Evolutionary conservation across 2,329 filamentous ascomycete species (phyloP).

Genomic region (Trematosphaeria pertusa): DNA sequence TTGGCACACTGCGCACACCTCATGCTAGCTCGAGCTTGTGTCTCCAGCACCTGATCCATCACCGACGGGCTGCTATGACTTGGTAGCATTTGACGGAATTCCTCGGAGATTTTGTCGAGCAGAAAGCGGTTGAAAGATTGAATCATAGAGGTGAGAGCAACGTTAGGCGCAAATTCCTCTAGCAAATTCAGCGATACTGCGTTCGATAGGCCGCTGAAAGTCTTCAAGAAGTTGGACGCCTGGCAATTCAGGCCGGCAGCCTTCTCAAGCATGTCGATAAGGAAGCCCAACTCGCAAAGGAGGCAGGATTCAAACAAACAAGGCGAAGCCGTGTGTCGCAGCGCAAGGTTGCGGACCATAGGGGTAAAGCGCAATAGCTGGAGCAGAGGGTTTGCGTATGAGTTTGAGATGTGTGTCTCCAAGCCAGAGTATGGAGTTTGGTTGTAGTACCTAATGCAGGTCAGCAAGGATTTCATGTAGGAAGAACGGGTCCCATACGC

Average conservation of each 20-base stretch:
- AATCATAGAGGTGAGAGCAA: constrained; percentile 79
- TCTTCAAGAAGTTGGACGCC: constrained; percentile 91
- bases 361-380: constrained; percentile 93
- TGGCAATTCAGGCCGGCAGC: constrained; percentile 93
- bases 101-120: constrained; percentile 78
- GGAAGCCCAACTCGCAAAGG: constrained; percentile 90
- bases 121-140: constrained; percentile 88
- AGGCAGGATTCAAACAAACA: constrained; percentile 86
- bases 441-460: constrained; percentile 79
- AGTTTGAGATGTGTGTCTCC: constrained; percentile 96
- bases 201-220: constrained; percentile 83
- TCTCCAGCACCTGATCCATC: constrained; percentile 78
- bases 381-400: constrained; percentile 90
- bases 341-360: constrained; percentile 81
- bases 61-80: constrained; percentile 59
- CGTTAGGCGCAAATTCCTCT: constrained; percentile 79
- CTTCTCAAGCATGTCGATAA: constrained; percentile 98
- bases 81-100: constrained; percentile 73
- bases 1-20: constrained; percentile 86
- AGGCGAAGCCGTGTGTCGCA: constrained; percentile 85
- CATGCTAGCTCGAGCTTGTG: constrained; percentile 74
- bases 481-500: constrained; percentile 61
- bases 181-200: constrained; percentile 78
- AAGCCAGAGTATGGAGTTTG: constrained; percentile 89
- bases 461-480: constrained; percentile 12